A percentile compares a stretch with the other conserved stretches of the same genome.
phyloP scores from a whole-genome alignment of 2,329 filamentous ascomycete genomes.

The Epichloe sp. region DNA sequence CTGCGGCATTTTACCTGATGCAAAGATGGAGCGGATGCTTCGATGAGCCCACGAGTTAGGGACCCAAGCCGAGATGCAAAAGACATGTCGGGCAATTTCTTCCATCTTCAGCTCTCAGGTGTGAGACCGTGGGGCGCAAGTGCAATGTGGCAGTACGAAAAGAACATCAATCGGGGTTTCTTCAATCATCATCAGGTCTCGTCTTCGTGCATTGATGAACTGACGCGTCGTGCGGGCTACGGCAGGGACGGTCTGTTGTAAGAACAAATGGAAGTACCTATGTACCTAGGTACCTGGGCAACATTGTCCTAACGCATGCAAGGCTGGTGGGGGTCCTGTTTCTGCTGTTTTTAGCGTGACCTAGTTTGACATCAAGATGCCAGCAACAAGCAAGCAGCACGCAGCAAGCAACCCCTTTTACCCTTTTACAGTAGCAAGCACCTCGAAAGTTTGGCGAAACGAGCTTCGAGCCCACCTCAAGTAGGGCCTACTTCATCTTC shows the following conservation, averaged over 20 bases:
- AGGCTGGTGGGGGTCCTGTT: not conserved
- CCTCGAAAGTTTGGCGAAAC: no score
- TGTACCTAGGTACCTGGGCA: no score
- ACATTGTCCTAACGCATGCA: no score
- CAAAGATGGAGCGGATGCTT: slow-evolving; percentile 43
- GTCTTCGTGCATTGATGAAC: not conserved
- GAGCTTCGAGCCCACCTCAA: no score
- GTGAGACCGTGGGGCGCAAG: not conserved
- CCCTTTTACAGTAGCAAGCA: not conserved
- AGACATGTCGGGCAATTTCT: slow-evolving; percentile 43
- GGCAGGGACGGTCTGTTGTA: no score
- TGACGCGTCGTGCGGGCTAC: not conserved
- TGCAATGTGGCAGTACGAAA: not conserved
- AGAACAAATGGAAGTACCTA: no score
- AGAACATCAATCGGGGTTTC: not conserved
- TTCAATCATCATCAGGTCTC: not conserved
- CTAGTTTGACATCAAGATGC: not conserved
- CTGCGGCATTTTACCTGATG: slow-evolving; percentile 29
- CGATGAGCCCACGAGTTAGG: slow-evolving; percentile 59
- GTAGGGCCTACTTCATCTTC: not conserved
- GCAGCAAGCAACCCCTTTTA: not conserved
- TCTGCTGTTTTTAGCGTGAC: not conserved
- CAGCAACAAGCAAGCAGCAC: not conserved
- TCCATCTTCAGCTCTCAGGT: slow-evolving; percentile 2
- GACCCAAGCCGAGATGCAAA: slow-evolving; percentile 51